Evolutionary conservation across 2,329 filamentous ascomycete genomes (phyloP), one percentile per base, ranked within the genome.

Genomic region (Graphiopsis chlorocephala): DNA sequence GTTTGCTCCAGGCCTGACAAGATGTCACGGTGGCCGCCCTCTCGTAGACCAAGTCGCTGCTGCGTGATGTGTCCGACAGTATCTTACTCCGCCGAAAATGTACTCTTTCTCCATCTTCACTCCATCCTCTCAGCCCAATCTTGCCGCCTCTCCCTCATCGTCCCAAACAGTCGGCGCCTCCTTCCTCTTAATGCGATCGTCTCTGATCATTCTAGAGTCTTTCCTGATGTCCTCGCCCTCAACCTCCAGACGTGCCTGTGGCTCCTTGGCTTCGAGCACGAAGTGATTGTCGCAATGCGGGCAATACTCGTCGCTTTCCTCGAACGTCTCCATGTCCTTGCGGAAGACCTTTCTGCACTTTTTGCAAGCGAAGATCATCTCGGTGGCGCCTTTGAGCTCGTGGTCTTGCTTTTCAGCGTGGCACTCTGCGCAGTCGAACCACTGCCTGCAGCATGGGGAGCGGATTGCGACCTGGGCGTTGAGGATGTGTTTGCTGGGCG

Each of bases 211-310:
- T 66, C 87, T 85, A 73, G 86, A 87, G 78, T 99, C 92, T 72
- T 93, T 85, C 66, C 95, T 85, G 3, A 89, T 88, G 79, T 99
- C 96, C 68, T 96, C 94, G 67, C 94, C 91, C 81, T 99, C 95
- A 60, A 99, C 86, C 70, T 93, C 87, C 60, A 99, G 80, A 38
- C 90, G 86, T 11, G 93, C 86, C 79, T 96, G 91, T 25, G 95
- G 92, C 4, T 90, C 91, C 71, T 90, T 79, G 60, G 95, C 96
- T 4, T 98, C 93, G 68, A 99, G 84, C 45, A 99, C 90, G 75
- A 93, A 99, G 80, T 99, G 96, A 81, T 99, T 99, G 77, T 99
- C 95, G 83, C 95, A 99, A 81, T 97, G 92, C 25, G 95, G 96
- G 83, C 95, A 99, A 84, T 96, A 99, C 78, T 99, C 96, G 81